A percentile compares a stretch with the other conserved stretches of the same genome.
phyloP scores from a whole-genome alignment of 2,329 filamentous ascomycete species.

The Pezicula neosporulosa region DNA sequence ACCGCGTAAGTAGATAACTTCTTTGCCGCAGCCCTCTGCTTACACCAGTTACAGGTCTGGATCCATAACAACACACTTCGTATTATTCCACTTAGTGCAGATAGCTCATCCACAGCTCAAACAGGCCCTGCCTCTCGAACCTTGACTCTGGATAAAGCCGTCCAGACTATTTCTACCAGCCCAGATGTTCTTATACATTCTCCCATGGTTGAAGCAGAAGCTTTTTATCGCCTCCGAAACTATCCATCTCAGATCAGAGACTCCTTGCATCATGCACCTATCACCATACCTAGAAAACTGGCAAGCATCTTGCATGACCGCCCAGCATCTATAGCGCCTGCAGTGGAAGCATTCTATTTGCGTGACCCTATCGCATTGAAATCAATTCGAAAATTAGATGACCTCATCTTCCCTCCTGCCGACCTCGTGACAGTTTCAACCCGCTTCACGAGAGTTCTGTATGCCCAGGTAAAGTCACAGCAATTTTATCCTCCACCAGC shows the following conservation, averaged over 20 bases:
- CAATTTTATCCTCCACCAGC: conserved; percentile 64
- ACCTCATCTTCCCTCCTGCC: conserved; percentile 65
- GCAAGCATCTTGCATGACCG: conserved; percentile 75
- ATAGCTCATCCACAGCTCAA: conserved; percentile 33
- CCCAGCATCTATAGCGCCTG: conserved; percentile 75
- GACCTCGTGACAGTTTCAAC: conserved; percentile 79
- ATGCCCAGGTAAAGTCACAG: conserved; percentile 86
- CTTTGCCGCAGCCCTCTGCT: conserved; percentile 6
- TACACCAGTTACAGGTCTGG: conserved; percentile 59
- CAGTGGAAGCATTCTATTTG: conserved; percentile 88
- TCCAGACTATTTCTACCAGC: conserved; percentile 53
- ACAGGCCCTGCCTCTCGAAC: conserved; percentile 32
- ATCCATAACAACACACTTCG: conserved; percentile 73
- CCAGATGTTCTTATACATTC: conserved; percentile 65
- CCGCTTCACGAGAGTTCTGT: conserved; percentile 84
- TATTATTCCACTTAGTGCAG: conserved; percentile 60
- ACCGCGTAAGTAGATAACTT: conserved; percentile 49
- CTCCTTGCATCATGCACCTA: conserved; percentile 71
- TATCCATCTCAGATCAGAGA: conserved; percentile 74
- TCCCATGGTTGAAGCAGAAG: conserved; percentile 75
- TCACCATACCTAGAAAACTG: conserved; percentile 76
- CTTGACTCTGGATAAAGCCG: conserved; percentile 63
- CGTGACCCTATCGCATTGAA: conserved; percentile 77
- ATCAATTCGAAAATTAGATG: conserved; percentile 52
- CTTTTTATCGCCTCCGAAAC: conserved; percentile 82